Percentiles rank a stretch among this genome's conserved stretches.
phyloP scores from a whole-genome alignment of 805 yeast species.

The Lachancea fermentati region DNA sequence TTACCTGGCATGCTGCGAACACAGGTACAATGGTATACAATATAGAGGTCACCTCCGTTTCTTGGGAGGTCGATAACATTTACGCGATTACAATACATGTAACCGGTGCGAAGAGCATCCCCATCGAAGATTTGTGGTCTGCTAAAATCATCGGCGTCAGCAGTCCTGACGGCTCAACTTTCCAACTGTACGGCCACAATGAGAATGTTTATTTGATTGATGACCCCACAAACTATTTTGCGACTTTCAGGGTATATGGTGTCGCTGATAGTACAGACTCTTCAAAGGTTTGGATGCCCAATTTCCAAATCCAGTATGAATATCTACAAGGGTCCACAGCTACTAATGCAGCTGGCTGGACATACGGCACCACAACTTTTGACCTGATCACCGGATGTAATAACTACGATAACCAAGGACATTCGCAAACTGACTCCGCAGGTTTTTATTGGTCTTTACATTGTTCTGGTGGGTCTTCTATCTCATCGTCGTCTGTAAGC shows the following conservation, averaged over 20 bases:
- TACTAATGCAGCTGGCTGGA: constrained; percentile 10
- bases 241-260: constrained; percentile 17
- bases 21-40: constrained; percentile 11
- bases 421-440: constrained; percentile 20
- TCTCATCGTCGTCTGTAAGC: neutral
- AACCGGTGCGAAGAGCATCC: constrained; percentile 13
- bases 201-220: constrained; percentile 11
- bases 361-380: constrained; percentile 16
- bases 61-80: constrained; percentile 9
- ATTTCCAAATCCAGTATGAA: constrained; percentile 18
- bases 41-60: constrained; percentile 12
- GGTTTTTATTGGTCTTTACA: constrained; percentile 16
- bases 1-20: constrained; percentile 8
- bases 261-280: constrained; percentile 3
- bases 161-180: constrained; percentile 14
- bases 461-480: neutral
- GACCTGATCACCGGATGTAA: constrained; percentile 19
- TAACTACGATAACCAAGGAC: constrained; percentile 14
- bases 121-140: constrained; percentile 13
- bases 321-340: constrained; percentile 13
- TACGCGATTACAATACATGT: constrained; percentile 20
- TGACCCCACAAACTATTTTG: constrained; percentile 20
- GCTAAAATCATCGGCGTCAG: constrained; percentile 15
- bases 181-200: constrained; percentile 16
- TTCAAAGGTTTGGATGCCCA: constrained; percentile 17